Evolutionary conservation across 2,329 filamentous ascomycete species (phyloP).

Genomic region (Aspergillus hortae): DNA sequence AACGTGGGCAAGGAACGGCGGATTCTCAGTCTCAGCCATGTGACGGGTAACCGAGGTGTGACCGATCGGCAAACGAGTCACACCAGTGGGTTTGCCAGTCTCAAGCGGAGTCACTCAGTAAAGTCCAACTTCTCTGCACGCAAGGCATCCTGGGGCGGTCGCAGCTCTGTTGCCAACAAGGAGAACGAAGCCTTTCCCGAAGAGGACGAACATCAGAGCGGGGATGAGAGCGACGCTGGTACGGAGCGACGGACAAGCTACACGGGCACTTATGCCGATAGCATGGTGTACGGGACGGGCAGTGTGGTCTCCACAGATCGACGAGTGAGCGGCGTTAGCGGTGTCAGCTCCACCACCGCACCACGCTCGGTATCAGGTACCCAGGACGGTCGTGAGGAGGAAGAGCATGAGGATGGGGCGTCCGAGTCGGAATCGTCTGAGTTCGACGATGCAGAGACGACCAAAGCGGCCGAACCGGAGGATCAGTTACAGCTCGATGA

Average conservation of each 20-base stretch:
- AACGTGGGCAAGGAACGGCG: constrained; percentile 61
- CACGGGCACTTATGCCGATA: constrained; percentile 40
- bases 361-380: background rate
- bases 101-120: constrained; percentile 77
- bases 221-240: constrained; percentile 49
- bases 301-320: constrained; percentile 39
- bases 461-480: constrained; percentile 13
- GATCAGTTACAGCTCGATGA: constrained; percentile 16
- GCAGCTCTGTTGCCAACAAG: constrained; percentile 47
- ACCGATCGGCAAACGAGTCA: constrained; percentile 31
- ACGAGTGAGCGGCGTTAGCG: constrained; percentile 29
- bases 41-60: constrained; percentile 64
- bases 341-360: constrained; percentile 37
- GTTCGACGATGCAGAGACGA: constrained; percentile 12
- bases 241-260: constrained; percentile 45
- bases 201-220: constrained; percentile 53
- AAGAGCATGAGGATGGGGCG: constrained; percentile 6
- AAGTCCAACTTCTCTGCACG: constrained; percentile 59
- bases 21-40: constrained; percentile 87
- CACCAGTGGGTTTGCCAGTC: constrained; percentile 48
- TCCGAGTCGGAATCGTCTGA: constrained; percentile 1
- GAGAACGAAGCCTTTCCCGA: constrained; percentile 64
- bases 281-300: constrained; percentile 37
- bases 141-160: constrained; percentile 68
- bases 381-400: constrained; percentile 10